A percentile compares a stretch with the other conserved stretches of the same genome.
Conservation (phyloP, 768 basidiomycete species). For the Gloeopeniophorella convolvens region DNA sequence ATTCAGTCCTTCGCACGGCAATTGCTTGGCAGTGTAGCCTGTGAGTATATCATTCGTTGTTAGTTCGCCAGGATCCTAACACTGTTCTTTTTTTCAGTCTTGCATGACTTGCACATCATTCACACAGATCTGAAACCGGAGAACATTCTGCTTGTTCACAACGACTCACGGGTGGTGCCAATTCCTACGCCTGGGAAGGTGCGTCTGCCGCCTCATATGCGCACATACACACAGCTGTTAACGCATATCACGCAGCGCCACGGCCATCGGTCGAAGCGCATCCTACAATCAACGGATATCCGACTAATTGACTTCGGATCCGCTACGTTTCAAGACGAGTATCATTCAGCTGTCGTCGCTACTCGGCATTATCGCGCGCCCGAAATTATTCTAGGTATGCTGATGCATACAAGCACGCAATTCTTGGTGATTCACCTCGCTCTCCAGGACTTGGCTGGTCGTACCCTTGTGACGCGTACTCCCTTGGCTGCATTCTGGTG, state of each 20-base stretch:
- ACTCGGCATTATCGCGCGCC: constrained; percentile 98
- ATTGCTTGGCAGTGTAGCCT: constrained; percentile 86
- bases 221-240: background rate
- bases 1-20: constrained; percentile 95
- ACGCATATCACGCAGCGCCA: constrained; percentile 28
- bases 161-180: constrained; percentile 58
- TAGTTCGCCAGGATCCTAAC: constrained; percentile 18
- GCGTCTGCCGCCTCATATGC: constrained; percentile 4
- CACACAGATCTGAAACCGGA: constrained; percentile 99
- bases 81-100: constrained; percentile 43
- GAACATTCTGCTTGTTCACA: constrained; percentile 92
- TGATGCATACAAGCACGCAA: background rate
- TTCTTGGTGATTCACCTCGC: constrained; percentile 5
- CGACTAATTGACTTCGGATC: constrained; percentile 98
- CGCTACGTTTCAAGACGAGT: constrained; percentile 96
- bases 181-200: constrained; percentile 66
- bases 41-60: constrained; percentile 44
- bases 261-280: constrained; percentile 59
- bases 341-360: constrained; percentile 96
- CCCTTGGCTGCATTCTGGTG: constrained; percentile 95
- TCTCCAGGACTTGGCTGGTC: constrained; percentile 90
- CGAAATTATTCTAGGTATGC: constrained; percentile 92
- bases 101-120: constrained; percentile 85
- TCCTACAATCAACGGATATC: constrained; percentile 85
- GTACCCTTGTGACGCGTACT: constrained; percentile 97